phyloP scores from a whole-genome alignment of 2,329 filamentous ascomycete species.

The Rugonectria rugulosa region DNA sequence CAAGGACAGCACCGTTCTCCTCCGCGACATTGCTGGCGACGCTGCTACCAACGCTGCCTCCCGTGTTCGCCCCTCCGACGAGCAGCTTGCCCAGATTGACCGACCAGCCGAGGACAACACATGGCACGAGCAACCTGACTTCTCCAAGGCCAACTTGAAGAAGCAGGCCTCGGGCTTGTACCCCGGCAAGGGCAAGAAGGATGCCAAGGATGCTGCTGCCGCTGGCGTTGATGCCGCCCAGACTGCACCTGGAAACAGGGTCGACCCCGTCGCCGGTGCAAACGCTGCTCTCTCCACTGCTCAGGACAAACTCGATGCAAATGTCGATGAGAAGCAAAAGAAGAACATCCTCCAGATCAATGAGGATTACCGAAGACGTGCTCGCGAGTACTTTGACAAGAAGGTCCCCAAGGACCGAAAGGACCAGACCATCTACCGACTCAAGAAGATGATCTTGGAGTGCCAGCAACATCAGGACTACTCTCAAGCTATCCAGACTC shows the following conservation, averaged over 20 bases:
- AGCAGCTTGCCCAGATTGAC: slow-evolving; percentile 80
- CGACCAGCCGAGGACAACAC: slow-evolving; percentile 87
- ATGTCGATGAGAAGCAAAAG: slow-evolving; percentile 71
- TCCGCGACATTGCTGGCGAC: slow-evolving; percentile 92
- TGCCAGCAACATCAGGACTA: slow-evolving; percentile 96
- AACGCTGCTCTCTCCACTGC: slow-evolving; percentile 51
- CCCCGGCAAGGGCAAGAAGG: slow-evolving; percentile 61
- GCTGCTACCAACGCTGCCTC: slow-evolving; percentile 81
- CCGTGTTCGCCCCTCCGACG: slow-evolving; percentile 78
- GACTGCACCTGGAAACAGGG: slow-evolving; percentile 58
- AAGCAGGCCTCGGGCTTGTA: slow-evolving; percentile 71
- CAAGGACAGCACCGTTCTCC: slow-evolving; percentile 78
- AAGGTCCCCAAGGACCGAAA: slow-evolving; percentile 94
- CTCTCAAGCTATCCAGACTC: slow-evolving; percentile 86
- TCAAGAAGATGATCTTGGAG: slow-evolving; percentile 98
- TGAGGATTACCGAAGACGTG: slow-evolving; percentile 54
- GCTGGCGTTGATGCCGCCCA: slow-evolving; percentile 66
- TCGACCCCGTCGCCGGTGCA: slow-evolving; percentile 51
- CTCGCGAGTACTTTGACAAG: slow-evolving; percentile 78
- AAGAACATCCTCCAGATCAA: slow-evolving; percentile 54
- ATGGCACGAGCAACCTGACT: slow-evolving; percentile 87
- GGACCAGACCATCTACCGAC: slow-evolving; percentile 87
- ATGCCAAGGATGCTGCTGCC: slow-evolving; percentile 66
- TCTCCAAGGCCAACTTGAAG: slow-evolving; percentile 75
- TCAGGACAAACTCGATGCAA: slow-evolving; percentile 66